phyloP scores from a whole-genome alignment of 1,139 yeast genomes.

The Yamadazyma friedrichii region DNA sequence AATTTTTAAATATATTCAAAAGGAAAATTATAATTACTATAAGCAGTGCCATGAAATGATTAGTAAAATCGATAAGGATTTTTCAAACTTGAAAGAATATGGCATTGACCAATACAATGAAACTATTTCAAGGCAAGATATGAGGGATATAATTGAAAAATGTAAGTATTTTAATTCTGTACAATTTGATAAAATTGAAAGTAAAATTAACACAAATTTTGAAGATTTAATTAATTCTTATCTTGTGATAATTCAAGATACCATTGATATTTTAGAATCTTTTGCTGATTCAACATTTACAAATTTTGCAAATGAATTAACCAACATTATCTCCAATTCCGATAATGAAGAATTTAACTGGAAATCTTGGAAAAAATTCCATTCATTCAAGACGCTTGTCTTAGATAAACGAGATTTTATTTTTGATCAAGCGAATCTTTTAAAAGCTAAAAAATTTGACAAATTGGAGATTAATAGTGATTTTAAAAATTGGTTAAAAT shows the following conservation, averaged over 20 bases:
- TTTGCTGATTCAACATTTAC: slow-evolving; percentile 65
- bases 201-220: slow-evolving; percentile 34
- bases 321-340: slow-evolving; percentile 27
- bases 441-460: slow-evolving; percentile 11
- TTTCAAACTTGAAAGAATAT: slow-evolving; percentile 40
- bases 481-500: slow-evolving; percentile 48
- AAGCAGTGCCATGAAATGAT: slow-evolving; percentile 46
- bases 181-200: slow-evolving; percentile 31
- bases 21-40: slow-evolving; percentile 43
- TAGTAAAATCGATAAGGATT: slow-evolving; percentile 48
- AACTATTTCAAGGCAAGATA: slow-evolving; percentile 53
- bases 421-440: slow-evolving; percentile 25
- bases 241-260: slow-evolving; percentile 47
- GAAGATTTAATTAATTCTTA: slow-evolving; percentile 33
- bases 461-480: slow-evolving; percentile 23
- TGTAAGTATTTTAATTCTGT: slow-evolving; percentile 36
- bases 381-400: slow-evolving; percentile 54
- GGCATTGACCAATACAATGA: slow-evolving; percentile 29
- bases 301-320: slow-evolving; percentile 47
- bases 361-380: slow-evolving; percentile 69
- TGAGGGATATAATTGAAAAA: slow-evolving; percentile 50
- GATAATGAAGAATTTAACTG: slow-evolving; percentile 45
- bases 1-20: slow-evolving; percentile 41
- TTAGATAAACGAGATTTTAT: slow-evolving; percentile 58
- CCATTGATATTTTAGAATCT: slow-evolving; percentile 66